Evolutionary conservation across 805 yeast genomes (phyloP).

Genomic region (Myxozyma sirexii): DNA sequence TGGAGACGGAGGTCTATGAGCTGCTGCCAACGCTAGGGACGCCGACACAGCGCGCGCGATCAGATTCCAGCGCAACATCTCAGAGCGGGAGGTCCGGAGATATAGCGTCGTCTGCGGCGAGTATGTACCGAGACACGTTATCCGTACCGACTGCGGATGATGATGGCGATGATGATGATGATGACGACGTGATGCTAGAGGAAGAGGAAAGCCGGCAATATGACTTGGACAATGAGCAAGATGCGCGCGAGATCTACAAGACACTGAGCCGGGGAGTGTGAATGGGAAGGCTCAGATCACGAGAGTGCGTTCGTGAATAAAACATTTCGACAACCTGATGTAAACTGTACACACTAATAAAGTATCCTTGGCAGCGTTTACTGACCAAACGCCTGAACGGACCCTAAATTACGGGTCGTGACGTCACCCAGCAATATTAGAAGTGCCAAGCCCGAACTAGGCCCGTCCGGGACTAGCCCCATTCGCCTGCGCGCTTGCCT

Average conservation of each 20-base stretch:
- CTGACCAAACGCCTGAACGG: too few relatives aligned
- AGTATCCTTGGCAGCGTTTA: too few relatives aligned
- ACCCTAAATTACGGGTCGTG: background rate
- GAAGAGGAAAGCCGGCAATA: constrained; percentile 3
- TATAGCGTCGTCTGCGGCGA: background rate
- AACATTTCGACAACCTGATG: too few relatives aligned
- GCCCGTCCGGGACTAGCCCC: background rate
- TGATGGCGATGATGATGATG: background rate
- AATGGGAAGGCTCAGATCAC: background rate
- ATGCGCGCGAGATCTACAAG: constrained; percentile 10
- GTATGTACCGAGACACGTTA: background rate
- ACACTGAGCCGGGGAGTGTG: background rate
- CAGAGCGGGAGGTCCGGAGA: background rate
- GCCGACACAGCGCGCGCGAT: background rate
- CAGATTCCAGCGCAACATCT: background rate
- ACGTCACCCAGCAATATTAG: background rate
- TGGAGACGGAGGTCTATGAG: constrained; percentile 6
- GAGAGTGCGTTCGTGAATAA: background rate
- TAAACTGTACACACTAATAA: too few relatives aligned
- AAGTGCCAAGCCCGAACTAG: background rate
- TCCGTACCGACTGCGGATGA: background rate
- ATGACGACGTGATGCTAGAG: background rate
- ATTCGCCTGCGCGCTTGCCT: background rate
- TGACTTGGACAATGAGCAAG: constrained; percentile 14
- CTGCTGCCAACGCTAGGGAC: background rate